Base-by-base conservation (phyloP, 331 rosid genomes). In the Saraca asoca region DNA sequence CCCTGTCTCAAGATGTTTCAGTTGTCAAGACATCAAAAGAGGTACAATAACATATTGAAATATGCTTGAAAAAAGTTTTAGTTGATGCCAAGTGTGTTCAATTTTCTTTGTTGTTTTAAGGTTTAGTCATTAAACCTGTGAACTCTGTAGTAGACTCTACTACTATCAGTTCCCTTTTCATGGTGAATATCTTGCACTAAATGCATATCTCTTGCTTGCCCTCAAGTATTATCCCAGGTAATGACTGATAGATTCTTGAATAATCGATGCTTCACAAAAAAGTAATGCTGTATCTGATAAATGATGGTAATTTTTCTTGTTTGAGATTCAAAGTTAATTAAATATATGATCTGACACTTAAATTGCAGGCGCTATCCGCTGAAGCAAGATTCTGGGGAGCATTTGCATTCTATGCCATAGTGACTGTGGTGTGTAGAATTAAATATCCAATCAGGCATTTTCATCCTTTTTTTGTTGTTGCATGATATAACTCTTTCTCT, bases 301-400 rank as follows among this genome's bases (percentile, higher is more conserved):
- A 24, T 24, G 31, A 24, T 24, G 31, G 31, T 24, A 24, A 24
- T 24, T 24, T 24, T 24, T 24, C 31, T 24, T 24, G 31, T 24
- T 24, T 24, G 60, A 18, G 12, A 44, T 39, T 79, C 34, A 16
- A 44, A 48, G 58, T 12, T 69, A 14, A 35, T 64, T 63, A 66
- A 24, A 70, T 16, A 34, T 49, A 41, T 80, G 46, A 71, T 71
- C 51, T 66, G 45, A 64, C 61, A 55, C 72, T 3, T 73, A 48
- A 83, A 75, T 64, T 75, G 74, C 85, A 94, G 99, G 89, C 72
- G 55, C 68, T 82, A 68, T 80, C 80, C 33, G 90, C 86, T 70
- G 97, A 88, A 81, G 95, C 97, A 51, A 83, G 91, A 74, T 94
- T 94, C 65, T 94, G 96, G 97, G 97, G 99, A 73, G 90, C 96